Conservation (phyloP, 2,329 filamentous ascomycete genomes). For the Ophiobolus disseminans region DNA sequence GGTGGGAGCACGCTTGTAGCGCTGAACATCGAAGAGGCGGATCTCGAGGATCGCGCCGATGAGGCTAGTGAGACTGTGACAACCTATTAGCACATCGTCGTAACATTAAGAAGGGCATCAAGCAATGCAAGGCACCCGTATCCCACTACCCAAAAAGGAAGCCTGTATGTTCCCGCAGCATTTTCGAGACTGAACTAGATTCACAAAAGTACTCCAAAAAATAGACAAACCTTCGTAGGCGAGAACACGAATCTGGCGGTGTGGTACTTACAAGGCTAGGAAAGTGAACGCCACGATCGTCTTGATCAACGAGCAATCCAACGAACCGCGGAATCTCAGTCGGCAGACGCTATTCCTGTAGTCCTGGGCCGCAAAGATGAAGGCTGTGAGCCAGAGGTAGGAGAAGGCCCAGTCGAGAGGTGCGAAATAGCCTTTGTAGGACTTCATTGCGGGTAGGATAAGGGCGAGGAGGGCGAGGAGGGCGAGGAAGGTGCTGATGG, state of each 20-base stretch:
- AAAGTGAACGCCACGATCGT: constrained; percentile 32
- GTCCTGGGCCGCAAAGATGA: constrained; percentile 32
- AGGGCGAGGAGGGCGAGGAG: constrained; percentile 40
- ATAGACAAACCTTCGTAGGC: too few relatives aligned
- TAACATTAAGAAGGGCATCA: too few relatives aligned
- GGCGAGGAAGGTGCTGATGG: constrained; percentile 40
- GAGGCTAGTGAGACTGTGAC: constrained; percentile 24
- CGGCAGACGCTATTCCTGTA: constrained; percentile 21
- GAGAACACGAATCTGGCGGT: too few relatives aligned
- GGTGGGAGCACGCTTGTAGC: constrained; percentile 16
- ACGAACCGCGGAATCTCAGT: background rate
- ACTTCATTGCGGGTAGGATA: constrained; percentile 45
- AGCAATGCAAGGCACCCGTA: too few relatives aligned
- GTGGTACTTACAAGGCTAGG: constrained; percentile 27
- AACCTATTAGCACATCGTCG: background rate
- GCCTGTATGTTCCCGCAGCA: too few relatives aligned
- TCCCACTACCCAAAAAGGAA: too few relatives aligned
- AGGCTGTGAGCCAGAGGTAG: constrained; percentile 37
- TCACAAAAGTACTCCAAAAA: background rate
- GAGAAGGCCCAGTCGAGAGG: constrained; percentile 25
- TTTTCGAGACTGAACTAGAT: too few relatives aligned
- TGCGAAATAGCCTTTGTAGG: constrained; percentile 30
- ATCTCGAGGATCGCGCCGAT: constrained; percentile 25
- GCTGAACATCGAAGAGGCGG: constrained; percentile 24
- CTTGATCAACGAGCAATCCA: constrained; percentile 20